A percentile compares a stretch with the other conserved stretches of the same genome.
Evolutionary conservation across 495 filamentous ascomycete species (phyloP).

Genomic region (Delitschia confertaspora): DNA sequence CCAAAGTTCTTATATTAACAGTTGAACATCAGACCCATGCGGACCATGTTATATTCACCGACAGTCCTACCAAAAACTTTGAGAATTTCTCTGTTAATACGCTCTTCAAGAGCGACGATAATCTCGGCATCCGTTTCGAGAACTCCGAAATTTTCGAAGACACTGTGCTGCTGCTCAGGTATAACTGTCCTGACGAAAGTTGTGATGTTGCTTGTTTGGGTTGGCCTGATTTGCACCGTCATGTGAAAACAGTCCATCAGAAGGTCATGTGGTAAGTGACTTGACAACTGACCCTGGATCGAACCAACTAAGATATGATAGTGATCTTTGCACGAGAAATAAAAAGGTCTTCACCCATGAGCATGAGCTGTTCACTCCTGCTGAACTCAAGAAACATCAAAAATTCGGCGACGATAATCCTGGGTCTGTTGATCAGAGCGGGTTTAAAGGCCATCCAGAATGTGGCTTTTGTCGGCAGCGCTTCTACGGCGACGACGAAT

Average conservation of each 20-base stretch:
- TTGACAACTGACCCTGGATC: neutral
- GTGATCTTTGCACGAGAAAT: slow-evolving; percentile 82
- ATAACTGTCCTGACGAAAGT: slow-evolving; percentile 79
- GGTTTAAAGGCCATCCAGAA: slow-evolving; percentile 91
- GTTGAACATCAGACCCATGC: slow-evolving; percentile 53
- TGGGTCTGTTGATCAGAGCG: slow-evolving; percentile 83
- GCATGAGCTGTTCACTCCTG: slow-evolving; percentile 82
- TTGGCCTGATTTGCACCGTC: slow-evolving; percentile 89
- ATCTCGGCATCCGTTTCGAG: slow-evolving; percentile 84
- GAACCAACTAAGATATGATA: slow-evolving; percentile 17
- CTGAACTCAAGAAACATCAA: slow-evolving; percentile 78
- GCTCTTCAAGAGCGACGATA: slow-evolving; percentile 65
- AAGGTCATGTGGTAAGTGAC: slow-evolving; percentile 74
- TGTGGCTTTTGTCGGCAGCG: slow-evolving; percentile 86
- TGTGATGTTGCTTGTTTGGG: slow-evolving; percentile 87
- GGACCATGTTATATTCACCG: slow-evolving; percentile 82
- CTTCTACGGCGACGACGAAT: slow-evolving; percentile 93
- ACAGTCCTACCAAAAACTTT: slow-evolving; percentile 67
- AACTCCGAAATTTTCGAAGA: slow-evolving; percentile 80
- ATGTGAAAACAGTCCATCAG: slow-evolving; percentile 72
- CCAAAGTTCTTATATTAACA: neutral
- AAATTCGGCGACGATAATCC: slow-evolving; percentile 84
- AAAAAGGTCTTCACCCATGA: slow-evolving; percentile 99
- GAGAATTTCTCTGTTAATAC: slow-evolving; percentile 69
- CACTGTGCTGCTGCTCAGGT: slow-evolving; percentile 75